A percentile compares a stretch with the other conserved stretches of the same genome.
Evolutionary conservation across 2,329 filamentous ascomycete species (phyloP).

Genomic region (Trichophyton mentagrophytes): DNA sequence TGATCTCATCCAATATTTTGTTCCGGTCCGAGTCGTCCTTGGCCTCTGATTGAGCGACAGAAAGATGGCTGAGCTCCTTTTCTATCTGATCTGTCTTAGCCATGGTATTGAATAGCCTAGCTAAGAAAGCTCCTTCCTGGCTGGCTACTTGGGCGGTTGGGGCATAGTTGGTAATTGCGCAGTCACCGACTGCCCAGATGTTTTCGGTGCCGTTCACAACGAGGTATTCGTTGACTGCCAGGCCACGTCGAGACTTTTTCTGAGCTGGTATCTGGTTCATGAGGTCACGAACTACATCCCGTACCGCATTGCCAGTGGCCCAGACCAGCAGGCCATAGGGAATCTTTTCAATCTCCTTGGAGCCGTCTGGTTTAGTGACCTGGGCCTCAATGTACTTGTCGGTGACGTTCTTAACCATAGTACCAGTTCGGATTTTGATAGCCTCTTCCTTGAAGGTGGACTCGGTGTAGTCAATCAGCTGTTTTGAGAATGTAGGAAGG

Average conservation of each 20-base stretch:
- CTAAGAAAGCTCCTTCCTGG: constrained; percentile 91
- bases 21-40: constrained; percentile 48
- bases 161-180: constrained; percentile 91
- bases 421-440: constrained; percentile 95
- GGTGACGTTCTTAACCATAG: constrained; percentile 95
- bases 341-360: constrained; percentile 67
- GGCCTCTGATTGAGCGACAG: constrained; percentile 52
- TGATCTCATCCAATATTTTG: constrained; percentile 59
- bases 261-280: constrained; percentile 88
- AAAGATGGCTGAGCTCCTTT: constrained; percentile 57
- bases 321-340: constrained; percentile 95
- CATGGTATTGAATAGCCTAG: constrained; percentile 96
- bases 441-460: constrained; percentile 98
- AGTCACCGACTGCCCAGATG: constrained; percentile 96
- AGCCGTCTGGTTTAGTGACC: constrained; percentile 65
- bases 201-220: constrained; percentile 95
- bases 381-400: constrained; percentile 89
- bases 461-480: constrained; percentile 98
- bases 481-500: constrained; percentile 96
- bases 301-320: constrained; percentile 93
- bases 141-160: constrained; percentile 93
- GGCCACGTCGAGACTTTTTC: constrained; percentile 84
- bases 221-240: constrained; percentile 96
- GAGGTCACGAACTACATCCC: constrained; percentile 78
- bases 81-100: constrained; percentile 83